phyloP scores from a whole-genome alignment of 495 filamentous ascomycete genomes.

The Podospora pseudoanserina region DNA sequence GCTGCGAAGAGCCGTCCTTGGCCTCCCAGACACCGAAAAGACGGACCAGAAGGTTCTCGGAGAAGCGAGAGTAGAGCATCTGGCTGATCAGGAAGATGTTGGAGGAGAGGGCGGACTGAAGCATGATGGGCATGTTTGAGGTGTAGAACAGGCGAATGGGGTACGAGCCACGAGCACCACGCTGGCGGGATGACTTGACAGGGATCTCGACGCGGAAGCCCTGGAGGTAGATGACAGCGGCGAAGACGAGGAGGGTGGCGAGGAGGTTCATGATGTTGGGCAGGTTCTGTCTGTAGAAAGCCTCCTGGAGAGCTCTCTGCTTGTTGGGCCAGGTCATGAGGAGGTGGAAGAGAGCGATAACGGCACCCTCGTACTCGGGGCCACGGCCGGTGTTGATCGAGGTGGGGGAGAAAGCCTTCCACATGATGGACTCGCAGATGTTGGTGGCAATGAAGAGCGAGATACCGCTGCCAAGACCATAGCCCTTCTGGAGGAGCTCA shows the following conservation, averaged over 20 bases:
- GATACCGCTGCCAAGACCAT: constrained; percentile 96
- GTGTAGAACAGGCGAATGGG: constrained; percentile 81
- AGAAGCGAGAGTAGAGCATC: constrained; percentile 98
- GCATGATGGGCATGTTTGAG: constrained; percentile 98
- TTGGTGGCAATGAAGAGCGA: constrained; percentile 99
- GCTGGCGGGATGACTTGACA: constrained; percentile 98
- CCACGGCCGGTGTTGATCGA: constrained; percentile 99
- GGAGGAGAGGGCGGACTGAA: constrained; percentile 95
- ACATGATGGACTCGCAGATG: constrained; percentile 99
- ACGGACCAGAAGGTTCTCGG: constrained; percentile 94
- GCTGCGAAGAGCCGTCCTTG: constrained; percentile 91
- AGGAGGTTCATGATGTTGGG: constrained; percentile 99
- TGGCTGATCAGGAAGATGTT: constrained; percentile 98
- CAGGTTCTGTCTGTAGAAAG: constrained; percentile 98
- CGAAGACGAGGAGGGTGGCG: constrained; percentile 89
- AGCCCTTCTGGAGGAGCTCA: constrained; percentile 98
- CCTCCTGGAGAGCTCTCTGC: constrained; percentile 92
- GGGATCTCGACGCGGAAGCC: constrained; percentile 99
- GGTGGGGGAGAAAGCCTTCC: constrained; percentile 98
- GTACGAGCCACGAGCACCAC: constrained; percentile 90
- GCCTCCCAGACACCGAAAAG: constrained; percentile 98
- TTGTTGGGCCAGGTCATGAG: constrained; percentile 98
- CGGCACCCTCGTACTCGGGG: constrained; percentile 97
- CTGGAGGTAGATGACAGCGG: constrained; percentile 98
- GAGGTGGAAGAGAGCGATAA: constrained; percentile 97